Evolutionary conservation across 2,329 filamentous ascomycete species (phyloP).

Genomic region (Pyrenophora teres): DNA sequence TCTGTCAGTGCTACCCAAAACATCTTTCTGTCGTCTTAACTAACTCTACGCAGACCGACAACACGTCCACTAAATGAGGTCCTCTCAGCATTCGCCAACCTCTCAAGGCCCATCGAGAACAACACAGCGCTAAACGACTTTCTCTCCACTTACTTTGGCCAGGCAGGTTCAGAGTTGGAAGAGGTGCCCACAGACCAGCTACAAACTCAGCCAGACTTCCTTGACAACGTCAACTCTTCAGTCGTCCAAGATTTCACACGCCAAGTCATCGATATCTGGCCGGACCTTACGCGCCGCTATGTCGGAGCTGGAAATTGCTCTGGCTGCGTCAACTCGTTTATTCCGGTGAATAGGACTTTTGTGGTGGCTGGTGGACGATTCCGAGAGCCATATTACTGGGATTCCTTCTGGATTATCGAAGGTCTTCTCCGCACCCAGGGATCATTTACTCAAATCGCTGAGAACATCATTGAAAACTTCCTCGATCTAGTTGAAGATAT

Average conservation of each 20-base stretch:
- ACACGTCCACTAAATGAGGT: constrained; percentile 64
- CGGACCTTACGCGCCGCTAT: constrained; percentile 67
- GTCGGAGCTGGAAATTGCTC: constrained; percentile 55
- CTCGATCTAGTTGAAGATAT: constrained; percentile 67
- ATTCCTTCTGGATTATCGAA: constrained; percentile 71
- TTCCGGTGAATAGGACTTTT: constrained; percentile 69
- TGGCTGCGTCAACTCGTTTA: constrained; percentile 67
- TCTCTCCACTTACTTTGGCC: constrained; percentile 65
- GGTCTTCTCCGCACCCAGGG: constrained; percentile 68
- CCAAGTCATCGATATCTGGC: constrained; percentile 72
- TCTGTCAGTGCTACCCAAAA: constrained; percentile 28
- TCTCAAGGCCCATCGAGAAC: constrained; percentile 66
- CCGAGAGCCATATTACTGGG: constrained; percentile 73
- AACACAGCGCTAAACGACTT: constrained; percentile 66
- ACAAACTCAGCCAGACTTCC: constrained; percentile 62
- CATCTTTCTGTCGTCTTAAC: background rate
- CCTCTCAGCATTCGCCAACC: constrained; percentile 62
- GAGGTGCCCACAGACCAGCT: constrained; percentile 59
- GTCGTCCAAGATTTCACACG: constrained; percentile 64
- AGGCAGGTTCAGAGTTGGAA: constrained; percentile 66
- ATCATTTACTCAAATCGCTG: constrained; percentile 65
- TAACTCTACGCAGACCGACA: constrained; percentile 58
- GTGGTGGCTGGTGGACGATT: constrained; percentile 74
- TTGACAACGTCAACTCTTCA: constrained; percentile 60
- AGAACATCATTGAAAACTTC: constrained; percentile 73